phyloP scores from a whole-genome alignment of 2,329 filamentous ascomycete species.

The Bipolaris zeicola region DNA sequence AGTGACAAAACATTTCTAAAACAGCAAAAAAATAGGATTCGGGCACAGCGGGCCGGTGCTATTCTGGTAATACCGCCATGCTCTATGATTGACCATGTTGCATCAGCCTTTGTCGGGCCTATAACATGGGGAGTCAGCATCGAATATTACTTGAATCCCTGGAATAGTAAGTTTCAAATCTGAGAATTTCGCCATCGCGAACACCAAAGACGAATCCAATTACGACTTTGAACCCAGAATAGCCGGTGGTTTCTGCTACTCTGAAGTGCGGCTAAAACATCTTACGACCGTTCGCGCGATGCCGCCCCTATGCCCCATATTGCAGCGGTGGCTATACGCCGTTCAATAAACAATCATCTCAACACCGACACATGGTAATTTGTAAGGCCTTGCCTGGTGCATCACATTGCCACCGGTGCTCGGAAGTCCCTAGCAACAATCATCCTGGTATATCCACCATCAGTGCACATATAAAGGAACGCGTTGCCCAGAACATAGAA shows the following conservation, averaged over 20 bases:
- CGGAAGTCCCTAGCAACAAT: background rate
- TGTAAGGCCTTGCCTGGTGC: conserved; percentile 20
- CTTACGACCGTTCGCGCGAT: background rate
- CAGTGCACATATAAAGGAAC: conserved; percentile 27
- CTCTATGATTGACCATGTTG: conserved; percentile 3
- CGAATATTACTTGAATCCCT: background rate
- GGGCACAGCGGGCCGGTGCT: background rate
- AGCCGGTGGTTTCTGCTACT: conserved; percentile 32
- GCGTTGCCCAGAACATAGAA: background rate
- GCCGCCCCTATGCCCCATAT: conserved; percentile 23
- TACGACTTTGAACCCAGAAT: conserved; percentile 21
- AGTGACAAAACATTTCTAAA: background rate
- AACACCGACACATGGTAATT: conserved; percentile 12
- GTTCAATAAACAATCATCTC: conserved; percentile 15
- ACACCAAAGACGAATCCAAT: background rate
- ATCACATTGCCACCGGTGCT: conserved; percentile 5
- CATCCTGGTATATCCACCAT: conserved; percentile 7
- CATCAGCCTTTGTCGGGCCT: conserved; percentile 2
- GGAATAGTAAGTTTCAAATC: conserved; percentile 12
- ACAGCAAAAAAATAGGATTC: background rate
- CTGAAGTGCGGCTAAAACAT: conserved; percentile 10
- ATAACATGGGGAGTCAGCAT: conserved; percentile 4
- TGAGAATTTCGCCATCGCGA: background rate
- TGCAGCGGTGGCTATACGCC: conserved; percentile 31
- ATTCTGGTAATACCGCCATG: background rate